Conservation (phyloP, 768 basidiomycete genomes). For the Mycena pura region DNA sequence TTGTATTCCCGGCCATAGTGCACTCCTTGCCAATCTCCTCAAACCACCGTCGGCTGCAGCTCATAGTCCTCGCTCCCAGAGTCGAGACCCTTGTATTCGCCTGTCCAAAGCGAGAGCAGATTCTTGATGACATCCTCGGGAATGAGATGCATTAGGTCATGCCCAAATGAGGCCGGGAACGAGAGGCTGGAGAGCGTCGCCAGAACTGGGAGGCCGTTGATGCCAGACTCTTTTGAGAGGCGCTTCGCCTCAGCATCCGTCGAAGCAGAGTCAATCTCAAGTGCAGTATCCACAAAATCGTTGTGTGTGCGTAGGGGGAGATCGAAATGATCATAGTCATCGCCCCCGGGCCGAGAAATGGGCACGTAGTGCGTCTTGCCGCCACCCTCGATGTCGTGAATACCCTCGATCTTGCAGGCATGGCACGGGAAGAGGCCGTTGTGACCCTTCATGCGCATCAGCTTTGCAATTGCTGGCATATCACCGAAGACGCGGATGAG, state of each 20-base stretch:
- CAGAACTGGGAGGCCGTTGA: slow-evolving; percentile 43
- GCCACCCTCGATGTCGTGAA: slow-evolving; percentile 20
- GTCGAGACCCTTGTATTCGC: slow-evolving; percentile 48
- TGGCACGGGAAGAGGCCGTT: slow-evolving; percentile 26
- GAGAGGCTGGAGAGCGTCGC: no score
- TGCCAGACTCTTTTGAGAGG: slow-evolving; percentile 39
- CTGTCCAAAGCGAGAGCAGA: slow-evolving; percentile 50
- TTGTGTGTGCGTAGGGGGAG: slow-evolving; percentile 44
- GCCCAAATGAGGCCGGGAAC: no score
- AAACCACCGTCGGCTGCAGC: not conserved
- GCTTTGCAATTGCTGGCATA: not conserved
- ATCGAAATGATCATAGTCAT: slow-evolving; percentile 33
- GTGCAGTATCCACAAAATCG: slow-evolving; percentile 32
- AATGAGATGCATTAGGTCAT: no score
- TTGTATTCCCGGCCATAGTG: not conserved
- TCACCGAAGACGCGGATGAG: slow-evolving; percentile 1
- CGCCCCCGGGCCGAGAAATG: slow-evolving; percentile 22
- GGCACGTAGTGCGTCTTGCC: slow-evolving; percentile 36
- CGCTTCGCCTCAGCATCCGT: slow-evolving; percentile 28
- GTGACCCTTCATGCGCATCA: slow-evolving; percentile 23
- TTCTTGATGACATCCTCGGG: slow-evolving; percentile 51
- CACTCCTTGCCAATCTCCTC: not conserved
- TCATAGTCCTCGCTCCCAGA: slow-evolving; percentile 36
- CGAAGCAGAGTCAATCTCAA: slow-evolving; percentile 32
- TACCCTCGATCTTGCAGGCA: slow-evolving; percentile 42